phyloP scores from a whole-genome alignment of 495 filamentous ascomycete genomes.

The Penicillium lividum region DNA sequence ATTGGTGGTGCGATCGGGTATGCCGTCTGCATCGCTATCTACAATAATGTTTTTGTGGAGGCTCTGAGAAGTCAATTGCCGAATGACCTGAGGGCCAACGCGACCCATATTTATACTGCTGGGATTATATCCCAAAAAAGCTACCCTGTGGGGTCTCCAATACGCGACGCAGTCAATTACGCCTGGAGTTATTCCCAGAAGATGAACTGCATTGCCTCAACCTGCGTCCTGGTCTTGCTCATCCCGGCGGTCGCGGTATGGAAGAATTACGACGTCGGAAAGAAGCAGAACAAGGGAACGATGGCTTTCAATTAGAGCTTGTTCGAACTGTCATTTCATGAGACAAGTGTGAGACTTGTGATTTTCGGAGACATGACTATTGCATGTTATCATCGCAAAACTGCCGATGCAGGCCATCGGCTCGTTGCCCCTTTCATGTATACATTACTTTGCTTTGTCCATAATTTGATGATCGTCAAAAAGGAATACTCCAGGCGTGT shows the following conservation, averaged over 20 bases:
- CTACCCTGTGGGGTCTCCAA: conserved; percentile 53
- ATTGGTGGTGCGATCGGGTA: conserved; percentile 71
- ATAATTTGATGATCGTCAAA: not conserved
- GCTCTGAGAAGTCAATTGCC: conserved; percentile 47
- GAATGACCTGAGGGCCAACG: conserved; percentile 45
- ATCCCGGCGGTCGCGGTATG: conserved; percentile 43
- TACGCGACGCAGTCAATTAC: conserved; percentile 54
- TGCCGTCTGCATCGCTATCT: conserved; percentile 67
- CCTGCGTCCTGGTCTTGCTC: conserved; percentile 36
- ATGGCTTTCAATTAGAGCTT: conserved; percentile 26
- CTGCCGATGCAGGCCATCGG: not conserved
- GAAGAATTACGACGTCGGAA: conserved; percentile 48
- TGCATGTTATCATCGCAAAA: not conserved
- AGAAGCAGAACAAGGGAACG: conserved; percentile 50
- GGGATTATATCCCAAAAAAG: conserved; percentile 51
- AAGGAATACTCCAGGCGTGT: not conserved
- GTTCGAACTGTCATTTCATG: not conserved
- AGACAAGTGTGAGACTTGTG: not conserved
- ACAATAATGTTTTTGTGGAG: conserved; percentile 62
- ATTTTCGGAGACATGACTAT: not conserved
- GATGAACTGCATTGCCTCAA: conserved; percentile 57
- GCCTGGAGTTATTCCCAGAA: conserved; percentile 62
- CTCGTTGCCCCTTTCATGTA: not conserved
- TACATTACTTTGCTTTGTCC: not conserved
- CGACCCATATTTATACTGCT: conserved; percentile 47